These are phyloP conservation scores for Ophiostoma fasciatum DNA, from an alignment of 2,329 filamentous ascomycete species.

Conservation along the genomic window DNA sequence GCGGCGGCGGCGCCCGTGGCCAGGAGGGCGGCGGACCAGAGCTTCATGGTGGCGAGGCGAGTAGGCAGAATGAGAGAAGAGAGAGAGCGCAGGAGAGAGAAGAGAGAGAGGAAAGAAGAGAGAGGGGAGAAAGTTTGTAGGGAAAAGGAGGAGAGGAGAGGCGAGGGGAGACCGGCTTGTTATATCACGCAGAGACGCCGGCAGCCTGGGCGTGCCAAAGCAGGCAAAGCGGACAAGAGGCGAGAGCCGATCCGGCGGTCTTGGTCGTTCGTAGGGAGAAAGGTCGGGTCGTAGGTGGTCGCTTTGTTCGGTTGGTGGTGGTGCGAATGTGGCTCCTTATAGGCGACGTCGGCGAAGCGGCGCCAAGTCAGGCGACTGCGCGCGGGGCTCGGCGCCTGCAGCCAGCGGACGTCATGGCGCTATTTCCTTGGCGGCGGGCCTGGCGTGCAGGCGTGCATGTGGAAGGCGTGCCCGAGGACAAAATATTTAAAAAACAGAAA, in stretches of 20 bases:
- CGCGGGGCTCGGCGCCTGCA: conserved; percentile 1
- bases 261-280: too few relatives aligned
- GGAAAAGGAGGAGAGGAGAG: neutral
- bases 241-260: too few relatives aligned
- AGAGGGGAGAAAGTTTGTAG: neutral
- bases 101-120: neutral
- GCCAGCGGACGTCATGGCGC: conserved; percentile 3
- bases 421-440: conserved; percentile 3
- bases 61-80: neutral
- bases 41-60: conserved; percentile 8
- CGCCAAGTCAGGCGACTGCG: too few relatives aligned
- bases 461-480: too few relatives aligned
- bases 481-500: too few relatives aligned
- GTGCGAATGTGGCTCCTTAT: too few relatives aligned
- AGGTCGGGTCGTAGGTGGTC: too few relatives aligned
- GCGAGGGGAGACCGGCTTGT: neutral
- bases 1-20: conserved; percentile 6
- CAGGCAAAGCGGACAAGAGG: neutral
- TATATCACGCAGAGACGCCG: neutral
- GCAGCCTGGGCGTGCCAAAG: too few relatives aligned
- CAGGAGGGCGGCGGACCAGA: conserved; percentile 6
- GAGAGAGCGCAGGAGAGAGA: neutral
- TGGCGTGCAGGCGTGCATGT: too few relatives aligned
- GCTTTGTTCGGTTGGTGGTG: too few relatives aligned
- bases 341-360: too few relatives aligned